phyloP scores from a whole-genome alignment of 208 protist genomes.

The Acanthamoeba healyi region DNA sequence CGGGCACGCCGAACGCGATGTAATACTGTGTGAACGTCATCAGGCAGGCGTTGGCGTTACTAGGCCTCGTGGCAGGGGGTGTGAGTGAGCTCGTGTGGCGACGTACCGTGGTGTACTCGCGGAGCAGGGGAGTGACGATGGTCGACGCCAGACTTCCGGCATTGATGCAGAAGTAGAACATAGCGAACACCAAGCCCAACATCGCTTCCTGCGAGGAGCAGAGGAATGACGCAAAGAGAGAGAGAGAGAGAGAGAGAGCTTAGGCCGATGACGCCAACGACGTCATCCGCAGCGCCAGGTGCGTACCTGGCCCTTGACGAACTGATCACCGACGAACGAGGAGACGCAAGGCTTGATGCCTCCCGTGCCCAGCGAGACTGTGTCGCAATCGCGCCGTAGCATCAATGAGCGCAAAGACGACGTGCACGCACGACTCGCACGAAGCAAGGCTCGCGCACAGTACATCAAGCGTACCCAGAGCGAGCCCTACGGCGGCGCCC shows the following conservation, averaged over 20 bases:
- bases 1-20: constrained; percentile 85
- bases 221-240: too few relatives aligned
- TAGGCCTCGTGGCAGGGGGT: too few relatives aligned
- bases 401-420: constrained; percentile 48
- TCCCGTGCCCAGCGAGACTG: constrained; percentile 87
- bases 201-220: too few relatives aligned
- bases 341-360: constrained; percentile 88
- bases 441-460: too few relatives aligned
- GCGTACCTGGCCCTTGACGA: constrained; percentile 80
- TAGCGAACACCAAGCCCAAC: constrained; percentile 82
- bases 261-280: too few relatives aligned
- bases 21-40: constrained; percentile 67
- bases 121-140: constrained; percentile 87
- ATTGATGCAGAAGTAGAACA: constrained; percentile 91
- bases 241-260: too few relatives aligned
- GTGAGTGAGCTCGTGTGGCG: background rate
- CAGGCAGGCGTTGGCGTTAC: too few relatives aligned
- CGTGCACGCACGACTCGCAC: too few relatives aligned
- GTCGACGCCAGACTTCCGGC: constrained; percentile 84
- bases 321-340: constrained; percentile 89
- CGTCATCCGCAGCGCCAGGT: too few relatives aligned
- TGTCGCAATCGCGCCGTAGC: constrained; percentile 39
- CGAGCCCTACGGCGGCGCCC: constrained; percentile 75
- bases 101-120: constrained; percentile 68
- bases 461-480: background rate